Conservation (phyloP, 1,284 basidiomycete genomes). For the Sanghuangporus weigelae region DNA sequence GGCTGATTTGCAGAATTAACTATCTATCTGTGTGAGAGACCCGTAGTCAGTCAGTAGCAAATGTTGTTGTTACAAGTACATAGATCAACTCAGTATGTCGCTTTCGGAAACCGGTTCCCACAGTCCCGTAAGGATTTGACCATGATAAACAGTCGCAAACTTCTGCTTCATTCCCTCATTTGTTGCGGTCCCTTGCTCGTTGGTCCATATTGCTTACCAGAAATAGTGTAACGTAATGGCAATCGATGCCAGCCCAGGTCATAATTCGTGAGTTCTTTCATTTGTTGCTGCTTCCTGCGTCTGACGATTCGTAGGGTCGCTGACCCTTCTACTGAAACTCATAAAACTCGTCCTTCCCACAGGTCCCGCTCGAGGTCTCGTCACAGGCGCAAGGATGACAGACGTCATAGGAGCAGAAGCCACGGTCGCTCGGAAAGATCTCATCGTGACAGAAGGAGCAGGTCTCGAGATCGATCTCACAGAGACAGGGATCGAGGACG, state of each 20-base stretch:
- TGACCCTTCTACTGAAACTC: slow-evolving; percentile 68
- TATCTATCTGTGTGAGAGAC: too few relatives aligned
- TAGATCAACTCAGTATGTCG: too few relatives aligned
- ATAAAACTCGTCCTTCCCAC: slow-evolving; percentile 63
- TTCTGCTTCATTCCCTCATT: not conserved
- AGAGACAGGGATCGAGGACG: slow-evolving; percentile 35
- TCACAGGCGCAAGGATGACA: slow-evolving; percentile 40
- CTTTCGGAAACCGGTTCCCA: too few relatives aligned
- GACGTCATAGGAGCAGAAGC: slow-evolving; percentile 26
- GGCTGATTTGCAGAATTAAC: slow-evolving; percentile 24
- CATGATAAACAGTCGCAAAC: not conserved
- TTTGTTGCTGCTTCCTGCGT: slow-evolving; percentile 10
- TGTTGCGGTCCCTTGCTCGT: not conserved
- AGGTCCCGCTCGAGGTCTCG: slow-evolving; percentile 57
- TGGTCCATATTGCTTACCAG: not conserved
- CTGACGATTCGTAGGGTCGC: slow-evolving; percentile 42
- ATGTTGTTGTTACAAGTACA: too few relatives aligned
- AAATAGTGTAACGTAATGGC: slow-evolving; percentile 41
- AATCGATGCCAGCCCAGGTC: slow-evolving; percentile 56
- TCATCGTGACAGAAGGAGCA: slow-evolving; percentile 43
- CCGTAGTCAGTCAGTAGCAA: too few relatives aligned
- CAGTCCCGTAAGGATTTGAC: too few relatives aligned
- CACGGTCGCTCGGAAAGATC: slow-evolving; percentile 48
- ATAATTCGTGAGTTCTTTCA: slow-evolving; percentile 52
- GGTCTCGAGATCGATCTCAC: slow-evolving; percentile 43